phyloP scores from a whole-genome alignment of 225 moss, liverwort and hornwort genomes.

The Polytrichum commune region DNA sequence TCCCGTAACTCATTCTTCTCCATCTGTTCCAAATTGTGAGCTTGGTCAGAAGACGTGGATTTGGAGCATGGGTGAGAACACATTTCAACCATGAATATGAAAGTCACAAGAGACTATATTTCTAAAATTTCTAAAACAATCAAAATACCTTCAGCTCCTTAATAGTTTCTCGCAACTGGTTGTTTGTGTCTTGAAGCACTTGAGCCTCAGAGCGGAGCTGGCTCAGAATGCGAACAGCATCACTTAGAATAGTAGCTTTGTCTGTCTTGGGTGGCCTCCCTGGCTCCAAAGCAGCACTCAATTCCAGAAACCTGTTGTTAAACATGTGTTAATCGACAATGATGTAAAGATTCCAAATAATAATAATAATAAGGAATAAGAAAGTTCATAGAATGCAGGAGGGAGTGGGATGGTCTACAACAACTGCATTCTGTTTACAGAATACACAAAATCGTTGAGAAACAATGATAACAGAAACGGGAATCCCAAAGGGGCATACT shows the following conservation, averaged over 20 bases:
- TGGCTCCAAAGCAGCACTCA: conserved; percentile 79
- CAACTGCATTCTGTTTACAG: too few relatives aligned
- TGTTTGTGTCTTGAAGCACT: conserved; percentile 78
- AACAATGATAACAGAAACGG: too few relatives aligned
- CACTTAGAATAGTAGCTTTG: conserved; percentile 79
- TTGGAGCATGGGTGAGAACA: too few relatives aligned
- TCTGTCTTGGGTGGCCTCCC: conserved; percentile 86
- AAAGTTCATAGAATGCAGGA: too few relatives aligned
- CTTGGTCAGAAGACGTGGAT: too few relatives aligned
- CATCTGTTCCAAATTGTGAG: conserved; percentile 24
- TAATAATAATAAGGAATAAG: too few relatives aligned
- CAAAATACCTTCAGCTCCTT: conserved; percentile 72
- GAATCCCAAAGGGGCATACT: too few relatives aligned
- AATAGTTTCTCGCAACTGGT: conserved; percentile 74
- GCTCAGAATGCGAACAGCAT: conserved; percentile 67
- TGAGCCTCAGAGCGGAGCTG: conserved; percentile 80
- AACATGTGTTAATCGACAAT: too few relatives aligned
- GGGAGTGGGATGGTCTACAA: too few relatives aligned
- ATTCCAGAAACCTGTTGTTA: conserved; percentile 67
- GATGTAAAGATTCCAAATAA: too few relatives aligned
- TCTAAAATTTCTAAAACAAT: neutral
- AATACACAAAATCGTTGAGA: too few relatives aligned
- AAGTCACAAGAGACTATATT: neutral
- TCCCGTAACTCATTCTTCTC: conserved; percentile 96
- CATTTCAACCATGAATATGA: too few relatives aligned